Conservation (phyloP, 352 stramenopile genomes). For the Saprolegnia diclina region DNA sequence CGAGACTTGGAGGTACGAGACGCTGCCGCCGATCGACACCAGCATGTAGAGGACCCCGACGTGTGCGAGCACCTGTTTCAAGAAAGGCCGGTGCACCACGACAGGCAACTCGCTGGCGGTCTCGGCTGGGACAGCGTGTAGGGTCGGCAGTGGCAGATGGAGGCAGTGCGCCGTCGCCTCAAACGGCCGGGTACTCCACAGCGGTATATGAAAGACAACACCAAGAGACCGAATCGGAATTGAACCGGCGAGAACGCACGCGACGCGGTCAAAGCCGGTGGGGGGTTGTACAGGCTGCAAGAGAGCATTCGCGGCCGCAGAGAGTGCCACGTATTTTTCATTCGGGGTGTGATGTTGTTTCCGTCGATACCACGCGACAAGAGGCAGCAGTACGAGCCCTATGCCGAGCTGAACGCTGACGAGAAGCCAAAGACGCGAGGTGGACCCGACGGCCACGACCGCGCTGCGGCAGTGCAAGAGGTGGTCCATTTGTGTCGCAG, state of each 20-base stretch:
- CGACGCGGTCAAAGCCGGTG: background rate
- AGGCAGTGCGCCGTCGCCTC: too few relatives aligned
- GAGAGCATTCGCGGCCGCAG: background rate
- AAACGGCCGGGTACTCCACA: too few relatives aligned
- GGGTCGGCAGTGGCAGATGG: too few relatives aligned
- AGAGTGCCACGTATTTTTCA: background rate
- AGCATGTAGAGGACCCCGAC: background rate
- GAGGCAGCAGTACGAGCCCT: background rate
- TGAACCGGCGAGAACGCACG: background rate
- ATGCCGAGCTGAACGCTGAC: background rate
- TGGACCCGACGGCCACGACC: background rate
- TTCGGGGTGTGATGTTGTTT: background rate
- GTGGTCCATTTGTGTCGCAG: background rate
- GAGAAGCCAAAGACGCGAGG: background rate
- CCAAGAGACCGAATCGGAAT: background rate
- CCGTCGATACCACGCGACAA: background rate
- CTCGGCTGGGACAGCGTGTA: too few relatives aligned
- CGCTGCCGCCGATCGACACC: background rate
- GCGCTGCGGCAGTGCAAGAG: background rate
- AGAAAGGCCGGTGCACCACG: background rate
- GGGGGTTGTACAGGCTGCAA: background rate
- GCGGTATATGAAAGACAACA: background rate
- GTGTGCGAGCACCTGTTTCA: background rate
- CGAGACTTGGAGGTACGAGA: background rate
- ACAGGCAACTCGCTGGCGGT: too few relatives aligned